Evolutionary conservation across 2,329 filamentous ascomycete species (phyloP), one percentile per base, ranked within the genome.

Genomic region (Chaetomium sp.): DNA sequence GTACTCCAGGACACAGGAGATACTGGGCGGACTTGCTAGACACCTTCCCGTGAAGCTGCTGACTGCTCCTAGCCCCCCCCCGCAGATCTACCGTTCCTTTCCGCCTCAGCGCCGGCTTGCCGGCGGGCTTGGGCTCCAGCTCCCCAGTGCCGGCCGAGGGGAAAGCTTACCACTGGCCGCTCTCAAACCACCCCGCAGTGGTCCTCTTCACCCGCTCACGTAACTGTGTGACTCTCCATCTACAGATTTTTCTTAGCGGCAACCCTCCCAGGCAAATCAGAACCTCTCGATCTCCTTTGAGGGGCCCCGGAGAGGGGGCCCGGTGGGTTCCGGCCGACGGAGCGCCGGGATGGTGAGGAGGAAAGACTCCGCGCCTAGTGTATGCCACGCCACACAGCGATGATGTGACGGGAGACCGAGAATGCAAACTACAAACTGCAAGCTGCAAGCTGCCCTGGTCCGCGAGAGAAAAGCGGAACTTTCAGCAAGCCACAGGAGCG

Each of bases 401-500:
- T 3, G 12, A 8, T 33, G 48, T 40, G 14, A 45, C 14, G 27
- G 43, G 11, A 36, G 38, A 46, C 49, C 44, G 40, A 46, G 19
- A 36, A 41, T n/a, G 19, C 19, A 27, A 27, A 27, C 37, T 33
- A 6, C 14, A 7, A 19, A 47, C 43, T 38, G 54, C 38, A 41
- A 49, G 45, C 49, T 56, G 54, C 54, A 56, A 32, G 49, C 8
- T 10, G 42, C 14, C 44, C 38, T 6, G 48, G 19, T 34, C 34
- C 34, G 12, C 11, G n/a, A 33, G 47, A 52, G 43, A 54, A 47
- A 32, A 33, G 38, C n/a, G 46, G 42, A 44, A 54, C 50, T 54
- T 53, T 53, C 51, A 57, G 55, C 55, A 53, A 51, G 55, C 55
- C 55, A 57, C 55, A 46, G 7, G 11, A 34, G 32, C n/a, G 41